Conservation (phyloP, 176 grass and related monocot species). For the Dactylis glomerata region DNA sequence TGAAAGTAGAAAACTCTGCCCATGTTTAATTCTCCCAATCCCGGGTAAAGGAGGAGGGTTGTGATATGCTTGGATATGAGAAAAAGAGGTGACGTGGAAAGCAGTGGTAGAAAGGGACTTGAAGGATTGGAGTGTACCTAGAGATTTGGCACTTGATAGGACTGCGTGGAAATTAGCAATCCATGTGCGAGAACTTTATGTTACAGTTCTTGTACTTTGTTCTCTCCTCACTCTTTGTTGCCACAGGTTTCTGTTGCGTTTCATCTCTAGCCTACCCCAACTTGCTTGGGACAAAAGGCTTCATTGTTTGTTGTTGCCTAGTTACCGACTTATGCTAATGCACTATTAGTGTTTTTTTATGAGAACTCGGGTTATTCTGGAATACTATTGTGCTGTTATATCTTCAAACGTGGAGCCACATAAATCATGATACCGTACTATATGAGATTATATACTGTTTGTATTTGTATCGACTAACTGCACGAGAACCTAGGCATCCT, state of each 20-base stretch:
- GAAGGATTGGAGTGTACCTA: background rate
- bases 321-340: background rate
- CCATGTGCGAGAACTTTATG: background rate
- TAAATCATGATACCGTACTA: background rate
- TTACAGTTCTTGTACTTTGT: background rate
- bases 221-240: background rate
- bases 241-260: background rate
- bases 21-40: background rate
- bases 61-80: background rate
- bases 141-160: background rate
- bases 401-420: background rate
- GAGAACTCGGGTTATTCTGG: background rate
- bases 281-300: background rate
- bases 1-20: background rate
- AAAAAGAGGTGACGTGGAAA: background rate
- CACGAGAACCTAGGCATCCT: background rate
- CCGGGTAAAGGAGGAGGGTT: background rate
- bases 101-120: background rate
- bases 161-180: background rate
- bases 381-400: background rate
- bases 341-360: background rate
- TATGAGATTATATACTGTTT: slow-evolving; percentile 2
- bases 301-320: background rate
- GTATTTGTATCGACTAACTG: background rate
- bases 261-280: background rate